Evolutionary conservation across 257 asterid species (phyloP).

Genomic region (Scutellaria baicalensis): DNA sequence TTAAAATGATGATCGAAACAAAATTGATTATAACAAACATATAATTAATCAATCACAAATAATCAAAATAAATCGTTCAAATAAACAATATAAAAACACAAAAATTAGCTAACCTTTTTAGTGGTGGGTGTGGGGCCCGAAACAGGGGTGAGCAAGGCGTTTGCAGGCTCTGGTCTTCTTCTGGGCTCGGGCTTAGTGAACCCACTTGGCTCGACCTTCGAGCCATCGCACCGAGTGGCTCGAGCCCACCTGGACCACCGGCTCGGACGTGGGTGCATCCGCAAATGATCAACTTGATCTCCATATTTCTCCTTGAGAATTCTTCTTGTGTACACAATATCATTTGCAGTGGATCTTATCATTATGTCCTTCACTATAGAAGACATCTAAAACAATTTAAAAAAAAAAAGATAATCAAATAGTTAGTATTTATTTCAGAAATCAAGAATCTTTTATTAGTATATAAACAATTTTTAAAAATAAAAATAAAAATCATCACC

Average conservation of each 20-base stretch:
- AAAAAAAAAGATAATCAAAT: neutral
- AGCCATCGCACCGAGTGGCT: conserved; percentile 23
- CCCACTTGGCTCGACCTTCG: conserved; percentile 18
- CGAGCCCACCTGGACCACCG: conserved; percentile 21
- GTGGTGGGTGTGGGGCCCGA: conserved; percentile 55
- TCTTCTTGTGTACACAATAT: conserved; percentile 25
- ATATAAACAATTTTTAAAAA: no score
- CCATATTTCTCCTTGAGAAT: conserved; percentile 26
- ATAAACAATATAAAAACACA: no score
- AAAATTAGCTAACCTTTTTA: conserved; percentile 35
- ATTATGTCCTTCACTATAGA: conserved; percentile 38
- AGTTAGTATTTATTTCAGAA: no score
- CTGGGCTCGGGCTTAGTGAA: conserved; percentile 17
- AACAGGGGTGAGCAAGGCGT: conserved; percentile 51
- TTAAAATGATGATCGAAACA: no score
- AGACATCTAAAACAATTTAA: conserved; percentile 28
- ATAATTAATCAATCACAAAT: no score
- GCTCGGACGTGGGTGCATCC: conserved; percentile 16
- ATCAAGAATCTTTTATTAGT: no score
- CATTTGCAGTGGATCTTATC: conserved; percentile 34
- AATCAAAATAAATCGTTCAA: neutral
- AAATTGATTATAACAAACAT: no score
- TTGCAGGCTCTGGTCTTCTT: conserved; percentile 26
- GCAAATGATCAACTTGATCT: conserved; percentile 15
- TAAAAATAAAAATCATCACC: no score